A percentile compares a stretch with the other conserved stretches of the same genome.
These are phyloP conservation scores for Fusarium poae DNA, from an alignment of 2,329 filamentous ascomycete species.

Conservation along the genomic window DNA sequence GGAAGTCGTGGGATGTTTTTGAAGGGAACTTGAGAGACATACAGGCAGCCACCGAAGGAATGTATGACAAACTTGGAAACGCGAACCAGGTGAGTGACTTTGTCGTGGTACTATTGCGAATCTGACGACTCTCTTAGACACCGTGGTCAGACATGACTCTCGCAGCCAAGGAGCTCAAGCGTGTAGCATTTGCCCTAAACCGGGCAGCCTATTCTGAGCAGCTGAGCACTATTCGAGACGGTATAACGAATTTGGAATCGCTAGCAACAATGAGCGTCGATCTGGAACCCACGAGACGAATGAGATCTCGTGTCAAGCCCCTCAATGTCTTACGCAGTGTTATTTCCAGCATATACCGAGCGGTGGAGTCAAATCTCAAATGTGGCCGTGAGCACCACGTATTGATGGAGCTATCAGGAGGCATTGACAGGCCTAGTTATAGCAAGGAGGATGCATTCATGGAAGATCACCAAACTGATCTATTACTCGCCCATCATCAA, in stretches of 20 bases:
- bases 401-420: neutral
- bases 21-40: constrained; percentile 2
- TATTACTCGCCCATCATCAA: neutral
- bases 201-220: neutral
- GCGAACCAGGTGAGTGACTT: neutral
- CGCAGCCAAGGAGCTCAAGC: neutral
- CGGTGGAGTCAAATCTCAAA: neutral
- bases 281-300: neutral
- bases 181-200: neutral
- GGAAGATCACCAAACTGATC: neutral
- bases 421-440: neutral
- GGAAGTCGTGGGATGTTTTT: constrained; percentile 15
- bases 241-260: neutral
- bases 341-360: neutral
- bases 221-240: neutral
- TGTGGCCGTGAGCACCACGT: neutral
- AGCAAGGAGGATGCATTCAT: neutral
- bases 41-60: neutral
- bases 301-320: neutral
- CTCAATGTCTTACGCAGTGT: neutral
- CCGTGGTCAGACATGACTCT: neutral
- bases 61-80: neutral
- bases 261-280: neutral
- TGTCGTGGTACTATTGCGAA: fast-evolving
- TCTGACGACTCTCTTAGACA: neutral